These are phyloP conservation scores for Ettlia oleoabundans DNA, from an alignment of 139 green algal genomes.

Conservation along the genomic window DNA sequence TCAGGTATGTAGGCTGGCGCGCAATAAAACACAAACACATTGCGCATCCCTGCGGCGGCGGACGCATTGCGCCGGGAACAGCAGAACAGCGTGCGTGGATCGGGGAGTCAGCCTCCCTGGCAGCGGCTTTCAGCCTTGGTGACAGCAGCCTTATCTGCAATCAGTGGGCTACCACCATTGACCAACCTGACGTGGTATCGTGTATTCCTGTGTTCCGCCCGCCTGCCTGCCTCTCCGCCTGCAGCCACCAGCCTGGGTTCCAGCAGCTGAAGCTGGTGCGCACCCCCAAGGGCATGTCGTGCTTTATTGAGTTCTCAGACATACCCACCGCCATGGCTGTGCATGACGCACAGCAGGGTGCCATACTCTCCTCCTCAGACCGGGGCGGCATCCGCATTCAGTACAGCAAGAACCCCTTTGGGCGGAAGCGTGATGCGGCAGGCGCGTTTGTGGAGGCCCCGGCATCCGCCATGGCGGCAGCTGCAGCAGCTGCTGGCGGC, in stretches of 20 bases:
- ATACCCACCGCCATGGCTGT: conserved; percentile 70
- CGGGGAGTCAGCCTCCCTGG: too few species aligned
- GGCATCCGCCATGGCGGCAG: background rate
- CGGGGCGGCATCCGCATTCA: conserved; percentile 88
- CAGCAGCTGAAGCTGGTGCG: conserved; percentile 85
- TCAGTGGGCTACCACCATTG: too few species aligned
- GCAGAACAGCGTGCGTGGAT: too few species aligned
- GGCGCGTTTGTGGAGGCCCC: conserved; percentile 35
- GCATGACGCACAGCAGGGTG: conserved; percentile 72
- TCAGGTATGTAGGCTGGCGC: too few species aligned
- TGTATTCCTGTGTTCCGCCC: too few species aligned
- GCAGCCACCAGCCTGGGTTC: conserved; percentile 70
- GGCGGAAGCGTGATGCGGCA: conserved; percentile 77
- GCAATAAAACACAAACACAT: too few species aligned
- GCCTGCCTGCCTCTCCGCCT: background rate
- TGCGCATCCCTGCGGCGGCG: too few species aligned
- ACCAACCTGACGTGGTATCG: too few species aligned
- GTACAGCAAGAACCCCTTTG: conserved; percentile 92
- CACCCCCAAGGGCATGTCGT: conserved; percentile 61
- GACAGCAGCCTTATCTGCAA: too few species aligned
- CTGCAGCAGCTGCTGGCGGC: background rate
- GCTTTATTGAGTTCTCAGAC: conserved; percentile 91
- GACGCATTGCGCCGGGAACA: too few species aligned
- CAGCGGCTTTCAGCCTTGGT: too few species aligned
- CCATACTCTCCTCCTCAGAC: conserved; percentile 79